phyloP scores from a whole-genome alignment of 495 filamentous ascomycete species.

The Aspergillus bertholletiae region DNA sequence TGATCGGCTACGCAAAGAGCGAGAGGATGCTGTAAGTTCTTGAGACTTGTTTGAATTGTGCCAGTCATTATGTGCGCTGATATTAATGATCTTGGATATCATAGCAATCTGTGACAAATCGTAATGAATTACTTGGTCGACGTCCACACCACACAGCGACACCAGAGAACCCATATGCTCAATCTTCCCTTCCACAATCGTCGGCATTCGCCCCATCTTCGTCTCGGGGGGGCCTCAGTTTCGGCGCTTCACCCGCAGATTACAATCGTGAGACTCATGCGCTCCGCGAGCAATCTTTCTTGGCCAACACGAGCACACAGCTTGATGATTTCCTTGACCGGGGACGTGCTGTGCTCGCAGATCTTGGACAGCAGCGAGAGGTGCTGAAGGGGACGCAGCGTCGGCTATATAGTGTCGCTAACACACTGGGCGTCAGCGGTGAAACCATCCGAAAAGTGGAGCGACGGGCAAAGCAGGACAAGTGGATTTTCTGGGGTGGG shows the following conservation, averaged over 20 bases:
- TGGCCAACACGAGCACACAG: constrained; percentile 69
- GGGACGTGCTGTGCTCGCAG: constrained; percentile 82
- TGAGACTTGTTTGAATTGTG: background rate
- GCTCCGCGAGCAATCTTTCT: constrained; percentile 87
- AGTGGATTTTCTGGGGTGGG: constrained; percentile 94
- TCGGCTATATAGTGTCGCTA: constrained; percentile 85
- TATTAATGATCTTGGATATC: background rate
- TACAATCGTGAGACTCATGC: constrained; percentile 73
- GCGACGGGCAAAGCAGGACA: constrained; percentile 85
- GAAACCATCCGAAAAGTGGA: constrained; percentile 97
- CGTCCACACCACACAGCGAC: constrained; percentile 82
- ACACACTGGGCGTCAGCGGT: constrained; percentile 87
- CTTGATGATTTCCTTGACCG: constrained; percentile 93
- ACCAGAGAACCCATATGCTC: constrained; percentile 92
- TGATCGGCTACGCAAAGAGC: constrained; percentile 67
- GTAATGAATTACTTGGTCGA: constrained; percentile 84
- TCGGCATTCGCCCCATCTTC: constrained; percentile 38
- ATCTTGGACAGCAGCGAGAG: constrained; percentile 86
- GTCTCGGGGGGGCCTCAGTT: constrained; percentile 43
- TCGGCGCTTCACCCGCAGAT: constrained; percentile 55
- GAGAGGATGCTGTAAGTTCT: constrained; percentile 65
- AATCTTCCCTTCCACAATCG: constrained; percentile 44
- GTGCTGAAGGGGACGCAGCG: constrained; percentile 93
- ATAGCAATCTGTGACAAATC: constrained; percentile 64
- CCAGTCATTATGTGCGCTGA: background rate